Percentiles rank a stretch among this genome's conserved stretches.
Evolutionary conservation across 2,329 filamentous ascomycete species (phyloP).

Genomic region (Aspergillus sp.): DNA sequence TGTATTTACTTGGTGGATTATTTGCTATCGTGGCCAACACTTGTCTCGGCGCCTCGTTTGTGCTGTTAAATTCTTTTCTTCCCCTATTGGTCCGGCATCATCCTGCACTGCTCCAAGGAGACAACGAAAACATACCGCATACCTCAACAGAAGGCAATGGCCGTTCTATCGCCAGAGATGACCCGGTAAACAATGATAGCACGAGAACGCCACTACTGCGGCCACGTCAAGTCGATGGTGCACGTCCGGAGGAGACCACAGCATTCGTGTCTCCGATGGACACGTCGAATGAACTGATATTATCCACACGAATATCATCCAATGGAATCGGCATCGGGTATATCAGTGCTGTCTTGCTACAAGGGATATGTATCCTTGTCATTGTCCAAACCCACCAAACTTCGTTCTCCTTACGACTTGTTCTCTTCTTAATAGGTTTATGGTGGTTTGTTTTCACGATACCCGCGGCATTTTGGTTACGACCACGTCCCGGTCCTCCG

Average conservation of each 20-base stretch:
- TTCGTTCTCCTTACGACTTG: slow-evolving; percentile 81
- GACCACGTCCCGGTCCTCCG: slow-evolving; percentile 84
- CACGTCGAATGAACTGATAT: slow-evolving; percentile 65
- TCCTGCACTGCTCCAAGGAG: slow-evolving; percentile 50
- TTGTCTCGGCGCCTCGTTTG: slow-evolving; percentile 91
- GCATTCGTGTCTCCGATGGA: background rate
- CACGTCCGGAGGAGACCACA: slow-evolving; percentile 4
- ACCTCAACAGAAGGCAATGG: slow-evolving; percentile 4
- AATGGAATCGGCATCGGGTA: slow-evolving; percentile 95
- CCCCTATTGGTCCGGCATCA: slow-evolving; percentile 88
- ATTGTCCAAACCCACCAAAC: slow-evolving; percentile 72
- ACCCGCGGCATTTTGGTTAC: slow-evolving; percentile 82
- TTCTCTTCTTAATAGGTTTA: slow-evolving; percentile 78
- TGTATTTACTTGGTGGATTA: slow-evolving; percentile 79
- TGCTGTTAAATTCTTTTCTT: slow-evolving; percentile 91
- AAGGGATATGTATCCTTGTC: slow-evolving; percentile 76
- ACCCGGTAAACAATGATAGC: background rate
- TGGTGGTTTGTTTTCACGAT: slow-evolving; percentile 96
- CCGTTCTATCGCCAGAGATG: slow-evolving; percentile 12
- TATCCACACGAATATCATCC: slow-evolving; percentile 89
- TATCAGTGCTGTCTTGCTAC: slow-evolving; percentile 78
- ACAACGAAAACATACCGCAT: slow-evolving; percentile 4
- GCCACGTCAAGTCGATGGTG: slow-evolving; percentile 11
- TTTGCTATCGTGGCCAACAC: slow-evolving; percentile 90
- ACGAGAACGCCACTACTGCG: slow-evolving; percentile 29